A percentile compares a stretch with the other conserved stretches of the same genome.
Conservation (phyloP, 345 rosid genomes). For the Melastoma malabathricum region DNA sequence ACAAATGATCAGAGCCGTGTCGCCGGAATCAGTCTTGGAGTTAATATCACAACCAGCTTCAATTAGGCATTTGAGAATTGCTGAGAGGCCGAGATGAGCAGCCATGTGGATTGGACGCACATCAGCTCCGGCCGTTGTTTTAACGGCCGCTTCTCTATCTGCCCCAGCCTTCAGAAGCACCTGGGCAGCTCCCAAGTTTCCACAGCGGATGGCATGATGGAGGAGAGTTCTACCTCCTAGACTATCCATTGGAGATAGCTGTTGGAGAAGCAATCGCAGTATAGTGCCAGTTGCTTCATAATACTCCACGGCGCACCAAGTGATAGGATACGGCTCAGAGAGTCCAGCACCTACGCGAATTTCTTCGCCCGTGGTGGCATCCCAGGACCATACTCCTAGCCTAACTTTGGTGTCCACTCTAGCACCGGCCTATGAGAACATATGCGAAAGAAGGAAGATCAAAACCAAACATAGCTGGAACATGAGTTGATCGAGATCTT, state of each 20-base stretch:
- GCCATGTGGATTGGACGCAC: constrained; percentile 78
- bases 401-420: constrained; percentile 45
- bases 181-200: constrained; percentile 52
- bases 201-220: constrained; percentile 87
- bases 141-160: constrained; percentile 43
- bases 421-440: constrained; percentile 44
- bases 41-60: constrained; percentile 52
- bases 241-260: constrained; percentile 26
- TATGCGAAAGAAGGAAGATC: too few relatives aligned
- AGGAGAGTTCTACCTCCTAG: constrained; percentile 78
- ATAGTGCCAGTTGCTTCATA: constrained; percentile 72
- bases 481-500: background rate
- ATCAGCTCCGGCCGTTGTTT: constrained; percentile 27
- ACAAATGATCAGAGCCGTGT: constrained; percentile 69
- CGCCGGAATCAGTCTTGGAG: constrained; percentile 60
- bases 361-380: constrained; percentile 74
- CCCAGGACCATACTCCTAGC: constrained; percentile 99
- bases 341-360: constrained; percentile 90
- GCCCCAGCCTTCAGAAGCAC: constrained; percentile 59
- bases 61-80: constrained; percentile 40
- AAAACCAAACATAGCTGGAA: too few relatives aligned
- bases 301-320: constrained; percentile 93
- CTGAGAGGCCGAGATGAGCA: constrained; percentile 46
- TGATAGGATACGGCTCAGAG: constrained; percentile 76
- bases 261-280: constrained; percentile 50